These are phyloP conservation scores for Candida sithepensis DNA, from an alignment of 805 yeast species.

Conservation along the genomic window DNA sequence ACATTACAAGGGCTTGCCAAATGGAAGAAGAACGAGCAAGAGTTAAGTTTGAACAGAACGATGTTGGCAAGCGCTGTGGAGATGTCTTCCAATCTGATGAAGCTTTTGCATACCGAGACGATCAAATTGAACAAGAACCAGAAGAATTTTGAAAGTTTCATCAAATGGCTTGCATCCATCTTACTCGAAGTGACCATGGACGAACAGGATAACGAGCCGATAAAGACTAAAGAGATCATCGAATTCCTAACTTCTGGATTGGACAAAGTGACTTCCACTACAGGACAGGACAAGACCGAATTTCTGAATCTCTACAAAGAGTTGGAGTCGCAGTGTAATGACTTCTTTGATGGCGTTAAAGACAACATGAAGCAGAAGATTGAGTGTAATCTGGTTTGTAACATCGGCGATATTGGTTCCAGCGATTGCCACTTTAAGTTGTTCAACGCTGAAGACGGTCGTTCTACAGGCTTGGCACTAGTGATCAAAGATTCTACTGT, in stretches of 20 bases:
- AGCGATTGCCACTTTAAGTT: slow-evolving; percentile 5
- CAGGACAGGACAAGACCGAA: slow-evolving; percentile 4
- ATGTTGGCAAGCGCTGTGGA: slow-evolving; percentile 17
- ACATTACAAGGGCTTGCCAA: slow-evolving; percentile 37
- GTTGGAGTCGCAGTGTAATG: slow-evolving; percentile 11
- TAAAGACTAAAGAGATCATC: slow-evolving; percentile 29
- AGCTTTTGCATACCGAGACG: slow-evolving; percentile 35
- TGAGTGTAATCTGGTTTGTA: slow-evolving; percentile 7
- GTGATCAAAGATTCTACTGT: slow-evolving; percentile 8
- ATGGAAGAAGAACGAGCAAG: slow-evolving; percentile 31
- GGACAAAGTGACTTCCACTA: slow-evolving; percentile 2
- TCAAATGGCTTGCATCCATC: slow-evolving; percentile 40
- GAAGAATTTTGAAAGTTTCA: slow-evolving; percentile 39
- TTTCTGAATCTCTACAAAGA: slow-evolving; percentile 7
- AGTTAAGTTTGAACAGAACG: slow-evolving; percentile 16
- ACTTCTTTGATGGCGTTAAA: slow-evolving; percentile 16
- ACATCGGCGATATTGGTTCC: slow-evolving; percentile 15
- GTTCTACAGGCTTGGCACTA: slow-evolving; percentile 8
- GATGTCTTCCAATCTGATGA: slow-evolving; percentile 26
- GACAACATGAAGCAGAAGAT: slow-evolving; percentile 19
- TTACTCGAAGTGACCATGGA: slow-evolving; percentile 39
- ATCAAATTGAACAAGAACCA: slow-evolving; percentile 46
- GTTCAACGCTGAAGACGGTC: slow-evolving; percentile 1
- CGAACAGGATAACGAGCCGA: slow-evolving; percentile 20
- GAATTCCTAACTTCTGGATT: slow-evolving; percentile 26